phyloP scores from a whole-genome alignment of 805 yeast species.

The Wickerhamiella siamensis region DNA sequence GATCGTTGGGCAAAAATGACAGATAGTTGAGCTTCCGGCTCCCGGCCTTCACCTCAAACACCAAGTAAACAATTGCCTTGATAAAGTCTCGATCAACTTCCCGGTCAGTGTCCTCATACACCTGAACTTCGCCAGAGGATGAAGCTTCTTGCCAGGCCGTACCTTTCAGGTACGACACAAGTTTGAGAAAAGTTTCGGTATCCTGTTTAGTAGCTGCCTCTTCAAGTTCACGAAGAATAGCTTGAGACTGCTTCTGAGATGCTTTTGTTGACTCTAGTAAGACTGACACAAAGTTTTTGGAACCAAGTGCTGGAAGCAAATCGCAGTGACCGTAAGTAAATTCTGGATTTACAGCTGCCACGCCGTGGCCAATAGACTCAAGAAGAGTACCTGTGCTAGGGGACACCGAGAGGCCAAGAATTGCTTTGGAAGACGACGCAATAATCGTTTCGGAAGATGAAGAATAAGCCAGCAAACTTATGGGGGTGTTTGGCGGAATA shows the following conservation, averaged over 20 bases:
- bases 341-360: slow-evolving; percentile 8
- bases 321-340: slow-evolving; percentile 20
- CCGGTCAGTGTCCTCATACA: slow-evolving; percentile 52
- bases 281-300: slow-evolving; percentile 25
- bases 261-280: slow-evolving; percentile 14
- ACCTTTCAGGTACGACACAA: slow-evolving; percentile 14
- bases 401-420: slow-evolving; percentile 16
- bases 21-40: slow-evolving; percentile 13
- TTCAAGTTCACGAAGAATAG: slow-evolving; percentile 31
- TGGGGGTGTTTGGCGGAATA: not conserved
- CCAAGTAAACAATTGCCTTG: slow-evolving; percentile 30
- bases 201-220: slow-evolving; percentile 28
- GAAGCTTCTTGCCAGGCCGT: slow-evolving; percentile 15
- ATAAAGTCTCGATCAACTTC: slow-evolving; percentile 48
- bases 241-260: slow-evolving; percentile 24
- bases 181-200: slow-evolving; percentile 10
- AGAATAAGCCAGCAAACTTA: slow-evolving; percentile 9
- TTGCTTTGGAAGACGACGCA: slow-evolving; percentile 5
- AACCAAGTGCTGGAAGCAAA: slow-evolving; percentile 16
- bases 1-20: slow-evolving; percentile 34
- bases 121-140: slow-evolving; percentile 27
- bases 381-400: slow-evolving; percentile 15
- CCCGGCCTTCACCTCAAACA: slow-evolving; percentile 22
- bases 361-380: slow-evolving; percentile 16
- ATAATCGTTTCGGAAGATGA: slow-evolving; percentile 8